A percentile compares a stretch with the other conserved stretches of the same genome.
These are phyloP conservation scores for Hymenoscyphus scutula DNA, from an alignment of 2,329 filamentous ascomycete genomes.

Conservation along the genomic window DNA sequence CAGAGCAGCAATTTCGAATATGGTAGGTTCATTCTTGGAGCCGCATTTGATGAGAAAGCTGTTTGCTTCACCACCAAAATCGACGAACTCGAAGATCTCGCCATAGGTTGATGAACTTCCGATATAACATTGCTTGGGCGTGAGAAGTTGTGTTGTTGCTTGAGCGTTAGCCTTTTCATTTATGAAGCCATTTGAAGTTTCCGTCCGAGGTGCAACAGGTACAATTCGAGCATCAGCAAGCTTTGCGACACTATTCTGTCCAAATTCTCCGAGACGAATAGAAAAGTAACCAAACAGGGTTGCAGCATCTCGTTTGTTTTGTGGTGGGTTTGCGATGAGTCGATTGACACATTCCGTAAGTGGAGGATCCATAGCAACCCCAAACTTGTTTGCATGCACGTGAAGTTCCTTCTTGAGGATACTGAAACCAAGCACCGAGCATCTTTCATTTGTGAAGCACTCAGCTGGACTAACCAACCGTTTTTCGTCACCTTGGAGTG, in stretches of 20 bases:
- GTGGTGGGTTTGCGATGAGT: conserved; percentile 70
- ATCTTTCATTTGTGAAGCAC: conserved; percentile 80
- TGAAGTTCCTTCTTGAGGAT: conserved; percentile 76
- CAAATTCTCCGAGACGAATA: conserved; percentile 71
- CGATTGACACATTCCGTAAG: conserved; percentile 74
- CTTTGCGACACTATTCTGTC: conserved; percentile 55
- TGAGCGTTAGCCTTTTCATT: conserved; percentile 43
- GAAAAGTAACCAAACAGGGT: conserved; percentile 82
- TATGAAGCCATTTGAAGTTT: conserved; percentile 25
- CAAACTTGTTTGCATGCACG: conserved; percentile 78
- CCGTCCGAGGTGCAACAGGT: conserved; percentile 52
- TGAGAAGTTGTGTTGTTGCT: conserved; percentile 50
- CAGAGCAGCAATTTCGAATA: conserved; percentile 77
- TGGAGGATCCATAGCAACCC: conserved; percentile 77
- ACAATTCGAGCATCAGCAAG: conserved; percentile 69
- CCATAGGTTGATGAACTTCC: conserved; percentile 69
- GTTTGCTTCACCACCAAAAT: conserved; percentile 87
- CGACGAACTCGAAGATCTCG: conserved; percentile 95
- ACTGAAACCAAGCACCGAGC: conserved; percentile 75
- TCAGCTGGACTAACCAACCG: conserved; percentile 67
- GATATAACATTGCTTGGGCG: conserved; percentile 76
- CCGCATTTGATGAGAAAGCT: conserved; percentile 84
- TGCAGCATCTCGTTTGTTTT: conserved; percentile 62
- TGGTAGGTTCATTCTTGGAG: conserved; percentile 87
- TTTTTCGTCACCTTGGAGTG: conserved; percentile 65